Conservation (phyloP, 2,329 filamentous ascomycete genomes). For the Teratosphaeria destructans region DNA sequence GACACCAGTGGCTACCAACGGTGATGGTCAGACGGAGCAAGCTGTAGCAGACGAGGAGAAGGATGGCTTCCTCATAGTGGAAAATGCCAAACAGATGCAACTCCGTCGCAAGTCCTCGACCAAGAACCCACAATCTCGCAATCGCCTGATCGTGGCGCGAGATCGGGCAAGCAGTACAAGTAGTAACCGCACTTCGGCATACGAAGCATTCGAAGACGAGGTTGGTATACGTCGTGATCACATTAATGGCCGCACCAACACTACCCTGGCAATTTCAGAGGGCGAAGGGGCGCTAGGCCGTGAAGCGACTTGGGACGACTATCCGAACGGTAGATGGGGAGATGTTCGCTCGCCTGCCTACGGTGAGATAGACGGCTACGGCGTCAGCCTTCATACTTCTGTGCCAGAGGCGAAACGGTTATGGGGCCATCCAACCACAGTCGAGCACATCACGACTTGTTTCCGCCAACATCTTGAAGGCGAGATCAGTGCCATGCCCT, state of each 20-base stretch:
- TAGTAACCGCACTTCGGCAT: slow-evolving; percentile 38
- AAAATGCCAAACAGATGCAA: slow-evolving; percentile 36
- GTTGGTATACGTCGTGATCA: slow-evolving; percentile 63
- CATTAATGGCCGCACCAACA: slow-evolving; percentile 66
- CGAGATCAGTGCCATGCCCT: slow-evolving; percentile 71
- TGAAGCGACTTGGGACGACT: slow-evolving; percentile 98
- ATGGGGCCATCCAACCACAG: slow-evolving; percentile 68
- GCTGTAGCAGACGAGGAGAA: slow-evolving; percentile 18
- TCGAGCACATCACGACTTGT: slow-evolving; percentile 63
- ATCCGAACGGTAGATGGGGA: slow-evolving; percentile 91
- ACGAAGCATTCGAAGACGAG: slow-evolving; percentile 64
- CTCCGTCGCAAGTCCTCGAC: slow-evolving; percentile 58
- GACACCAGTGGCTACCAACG: slow-evolving; percentile 13
- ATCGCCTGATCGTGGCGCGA: slow-evolving; percentile 63
- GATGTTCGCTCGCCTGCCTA: slow-evolving; percentile 88
- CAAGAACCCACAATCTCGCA: slow-evolving; percentile 74
- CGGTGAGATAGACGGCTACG: slow-evolving; percentile 96
- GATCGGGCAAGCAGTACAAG: slow-evolving; percentile 48
- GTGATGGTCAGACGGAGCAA: slow-evolving; percentile 38
- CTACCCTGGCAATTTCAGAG: slow-evolving; percentile 76
- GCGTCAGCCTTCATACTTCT: slow-evolving; percentile 85
- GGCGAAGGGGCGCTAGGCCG: slow-evolving; percentile 80
- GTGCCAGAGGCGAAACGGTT: slow-evolving; percentile 71
- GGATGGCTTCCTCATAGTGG: slow-evolving; percentile 32
- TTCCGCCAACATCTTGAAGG: slow-evolving; percentile 77